Percentiles rank a stretch among this genome's conserved stretches.
phyloP scores from a whole-genome alignment of 352 stramenopile genomes.

The Blastocystis hominis region DNA sequence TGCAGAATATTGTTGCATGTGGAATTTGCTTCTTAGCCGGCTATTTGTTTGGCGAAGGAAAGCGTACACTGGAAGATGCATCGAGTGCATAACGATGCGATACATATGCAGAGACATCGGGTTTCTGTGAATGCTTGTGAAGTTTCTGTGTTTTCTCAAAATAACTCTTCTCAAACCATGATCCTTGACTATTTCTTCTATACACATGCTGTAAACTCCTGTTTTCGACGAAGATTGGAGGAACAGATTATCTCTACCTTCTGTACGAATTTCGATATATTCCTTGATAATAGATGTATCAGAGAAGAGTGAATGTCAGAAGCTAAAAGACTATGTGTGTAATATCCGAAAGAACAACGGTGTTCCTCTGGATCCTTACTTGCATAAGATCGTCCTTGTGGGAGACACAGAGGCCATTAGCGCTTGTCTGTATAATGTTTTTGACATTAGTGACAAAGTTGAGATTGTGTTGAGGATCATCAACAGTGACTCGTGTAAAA shows the following conservation, averaged over 20 bases:
- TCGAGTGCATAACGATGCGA: neutral
- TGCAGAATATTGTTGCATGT: neutral
- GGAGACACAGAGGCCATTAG: neutral
- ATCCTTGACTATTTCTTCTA: neutral
- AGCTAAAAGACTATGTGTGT: neutral
- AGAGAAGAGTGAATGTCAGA: neutral
- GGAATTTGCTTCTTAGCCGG: conserved; percentile 20
- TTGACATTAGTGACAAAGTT: neutral
- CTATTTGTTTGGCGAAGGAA: conserved; percentile 1
- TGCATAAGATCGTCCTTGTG: neutral
- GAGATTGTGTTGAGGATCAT: neutral
- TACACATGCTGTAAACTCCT: neutral
- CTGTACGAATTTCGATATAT: neutral
- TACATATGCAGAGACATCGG: neutral
- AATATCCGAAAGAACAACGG: neutral
- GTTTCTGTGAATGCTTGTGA: neutral
- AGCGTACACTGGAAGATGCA: neutral
- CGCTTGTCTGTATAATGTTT: neutral
- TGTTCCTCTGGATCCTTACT: neutral
- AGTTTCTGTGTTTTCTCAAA: neutral
- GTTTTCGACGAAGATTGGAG: neutral
- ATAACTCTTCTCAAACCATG: neutral
- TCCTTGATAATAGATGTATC: neutral
- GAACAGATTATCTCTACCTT: neutral
- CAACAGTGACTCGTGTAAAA: neutral